These are phyloP conservation scores for Magnaporthiopsis rhizophila DNA, from an alignment of 2,329 filamentous ascomycete species.

Conservation along the genomic window DNA sequence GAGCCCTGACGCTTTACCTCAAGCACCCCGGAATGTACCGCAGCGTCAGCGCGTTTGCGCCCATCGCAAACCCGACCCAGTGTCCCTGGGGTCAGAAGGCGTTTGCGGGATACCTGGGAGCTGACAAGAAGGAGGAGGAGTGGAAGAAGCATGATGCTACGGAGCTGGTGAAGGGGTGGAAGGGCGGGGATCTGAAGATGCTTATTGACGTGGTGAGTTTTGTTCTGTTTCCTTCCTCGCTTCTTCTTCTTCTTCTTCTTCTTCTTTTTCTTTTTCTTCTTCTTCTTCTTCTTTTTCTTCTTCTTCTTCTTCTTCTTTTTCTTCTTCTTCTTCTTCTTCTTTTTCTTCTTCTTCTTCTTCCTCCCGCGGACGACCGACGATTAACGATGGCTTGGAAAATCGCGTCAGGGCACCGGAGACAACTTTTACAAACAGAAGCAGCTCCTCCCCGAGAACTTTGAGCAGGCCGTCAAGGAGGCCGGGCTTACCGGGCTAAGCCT, in stretches of 20 bases:
- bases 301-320: no score
- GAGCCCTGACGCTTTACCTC: constrained; percentile 84
- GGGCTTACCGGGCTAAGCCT: constrained; percentile 67
- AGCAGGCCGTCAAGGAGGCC: constrained; percentile 66
- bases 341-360: not conserved
- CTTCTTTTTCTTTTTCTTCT: not conserved
- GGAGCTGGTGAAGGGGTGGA: constrained; percentile 73
- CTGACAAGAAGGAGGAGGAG: constrained; percentile 53
- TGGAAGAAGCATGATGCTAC: constrained; percentile 92
- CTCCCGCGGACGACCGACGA: not conserved
- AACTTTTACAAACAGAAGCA: constrained; percentile 95
- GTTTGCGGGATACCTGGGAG: constrained; percentile 83
- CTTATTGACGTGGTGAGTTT: constrained; percentile 76
- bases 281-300: not conserved
- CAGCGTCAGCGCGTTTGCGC: constrained; percentile 83
- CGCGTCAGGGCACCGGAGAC: constrained; percentile 89
- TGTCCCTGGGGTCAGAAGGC: constrained; percentile 97
- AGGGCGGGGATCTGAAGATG: constrained; percentile 55
- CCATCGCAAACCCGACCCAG: constrained; percentile 75
- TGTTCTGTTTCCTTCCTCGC: not conserved
- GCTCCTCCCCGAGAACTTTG: constrained; percentile 87
- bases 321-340: not conserved
- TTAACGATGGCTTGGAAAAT: constrained; percentile 1
- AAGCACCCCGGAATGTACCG: constrained; percentile 87
- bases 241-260: no score